phyloP scores from a whole-genome alignment of 352 stramenopile genomes.

The Chrysophaeum taylorii region DNA sequence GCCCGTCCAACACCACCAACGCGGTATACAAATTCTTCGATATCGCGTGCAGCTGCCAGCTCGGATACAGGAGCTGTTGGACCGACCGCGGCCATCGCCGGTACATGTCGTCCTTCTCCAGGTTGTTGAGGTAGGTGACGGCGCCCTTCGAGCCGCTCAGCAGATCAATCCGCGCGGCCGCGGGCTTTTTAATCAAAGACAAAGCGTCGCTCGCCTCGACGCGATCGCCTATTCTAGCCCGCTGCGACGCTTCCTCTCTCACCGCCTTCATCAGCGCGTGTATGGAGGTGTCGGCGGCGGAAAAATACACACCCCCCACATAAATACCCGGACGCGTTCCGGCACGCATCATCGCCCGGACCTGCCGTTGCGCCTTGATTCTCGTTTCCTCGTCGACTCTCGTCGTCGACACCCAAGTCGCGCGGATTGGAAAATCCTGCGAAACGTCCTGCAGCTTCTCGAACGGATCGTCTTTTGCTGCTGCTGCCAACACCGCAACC shows the following conservation, averaged over 20 bases:
- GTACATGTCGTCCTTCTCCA: conserved; percentile 51
- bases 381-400: conserved; percentile 55
- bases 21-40: conserved; percentile 47
- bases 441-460: conserved; percentile 59
- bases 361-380: conserved; percentile 62
- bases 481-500: conserved; percentile 52
- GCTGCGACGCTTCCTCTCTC: conserved; percentile 16
- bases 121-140: conserved; percentile 51
- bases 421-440: conserved; percentile 68
- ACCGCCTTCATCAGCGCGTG: conserved; percentile 18
- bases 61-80: conserved; percentile 32
- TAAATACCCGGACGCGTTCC: too few relatives aligned
- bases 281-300: neutral
- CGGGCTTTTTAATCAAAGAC: too few relatives aligned
- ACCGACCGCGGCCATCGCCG: conserved; percentile 27
- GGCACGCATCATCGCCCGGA: too few relatives aligned
- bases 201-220: conserved; percentile 1
- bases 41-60: conserved; percentile 35
- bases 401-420: conserved; percentile 29
- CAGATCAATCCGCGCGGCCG: conserved; percentile 38
- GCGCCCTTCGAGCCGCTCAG: conserved; percentile 22
- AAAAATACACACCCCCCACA: neutral
- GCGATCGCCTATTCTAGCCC: too few relatives aligned
- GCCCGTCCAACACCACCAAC: conserved; percentile 40
- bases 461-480: conserved; percentile 65